Evolutionary conservation across 805 yeast genomes (phyloP), one percentile per base, ranked within the genome.

Genomic region (Wickerhamomyces chambardii): DNA sequence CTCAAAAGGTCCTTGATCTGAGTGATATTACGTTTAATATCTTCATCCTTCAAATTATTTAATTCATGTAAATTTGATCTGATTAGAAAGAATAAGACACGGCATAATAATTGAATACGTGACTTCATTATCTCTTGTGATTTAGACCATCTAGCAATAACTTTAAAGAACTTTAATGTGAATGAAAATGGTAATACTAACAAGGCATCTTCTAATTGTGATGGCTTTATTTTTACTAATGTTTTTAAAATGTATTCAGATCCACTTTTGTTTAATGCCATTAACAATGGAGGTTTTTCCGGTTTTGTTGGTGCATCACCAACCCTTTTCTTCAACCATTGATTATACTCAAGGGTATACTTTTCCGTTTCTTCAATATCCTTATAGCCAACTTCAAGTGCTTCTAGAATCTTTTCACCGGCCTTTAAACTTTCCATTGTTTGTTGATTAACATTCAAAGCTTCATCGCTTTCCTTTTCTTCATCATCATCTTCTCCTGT

Each of bases 381-480:
- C 34, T 73, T 75, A 15, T 63, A 61, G 1, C 94, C 95, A 40
- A 89, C 63, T 44, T 92, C 97, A 33, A 90, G 62, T 0, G 97
- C 96, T 55, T 90, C 97, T 73, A 85, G 79, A 32, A 90, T 59
- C 50, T 80, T 80, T 59, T 90, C 98, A 43, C 97, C 95, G 2
- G 96, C 92, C 57, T 90, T 90, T 51, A 92, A 69, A 2, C 96
- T 83, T 50, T 92, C 98, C 53, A 79, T 64, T 0, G 95, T 86
- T 57, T 89, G 95, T 47, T 80, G 79, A 26, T 75, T 70, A 15
- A 85, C 97, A 36, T 71, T 71, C 6, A 72, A 68, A 4, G 71
- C 78, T 34, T 74, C 83, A 39, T 72, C 79, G 4, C 46, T 56
- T 12, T 61, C 68, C 4, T 61, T 71, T 1, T 55, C 72, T n/a